Base-by-base conservation (phyloP, 352 stramenopile genomes). In the Globisporangium orthogonon region DNA sequence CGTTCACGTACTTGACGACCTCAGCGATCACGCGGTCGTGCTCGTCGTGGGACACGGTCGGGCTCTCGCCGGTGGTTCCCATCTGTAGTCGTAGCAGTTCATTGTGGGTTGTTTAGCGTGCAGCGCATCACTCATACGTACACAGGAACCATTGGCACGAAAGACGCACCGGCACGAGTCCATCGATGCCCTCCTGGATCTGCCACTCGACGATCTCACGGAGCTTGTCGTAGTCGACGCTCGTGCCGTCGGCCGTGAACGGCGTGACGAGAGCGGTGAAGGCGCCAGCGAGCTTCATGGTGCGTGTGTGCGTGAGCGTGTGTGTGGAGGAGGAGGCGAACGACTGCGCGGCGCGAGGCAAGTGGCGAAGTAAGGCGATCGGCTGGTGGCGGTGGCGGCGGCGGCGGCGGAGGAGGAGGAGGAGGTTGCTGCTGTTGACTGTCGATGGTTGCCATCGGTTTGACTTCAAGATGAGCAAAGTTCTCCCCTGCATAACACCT, bases 41-140 rank as follows among this genome's bases (percentile, higher is more conserved):
- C 84, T 99, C 97, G 44, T 96, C 86, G 71, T 97, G 89, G 14
- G 80, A 93, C 58, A 99, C 79, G 3, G 94, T 96, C 28, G 94
- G 88, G 63, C 93, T 97, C 74, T 99, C 97, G n/a, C 96, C 97
- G 14, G 97, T 99, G 35, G 97, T 99, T 48, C 96, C 97, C 85
- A 96, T 94, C 78, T 91, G 60, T 30, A 43, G 23, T 23, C 23
- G 23, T 23, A 23, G 23, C 23, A 23, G 23, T 23, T 23, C 23
- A 23, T 23, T 23, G 23, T 23, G 23, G 23, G 23, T 23, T 23
- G 23, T 23, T 23, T 23, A 23, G 23, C 23, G 23, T 23, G 23
- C 23, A 23, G 23, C 23, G 23, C 23, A 23, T 23, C 23, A 14
- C 18, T 30, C 18, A 18, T 28, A n/a, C 33, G 23, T 23, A 23